Evolutionary conservation across 257 asterid species (phyloP), one percentile per base, ranked within the genome.

Genomic region (Scutellaria barbata): DNA sequence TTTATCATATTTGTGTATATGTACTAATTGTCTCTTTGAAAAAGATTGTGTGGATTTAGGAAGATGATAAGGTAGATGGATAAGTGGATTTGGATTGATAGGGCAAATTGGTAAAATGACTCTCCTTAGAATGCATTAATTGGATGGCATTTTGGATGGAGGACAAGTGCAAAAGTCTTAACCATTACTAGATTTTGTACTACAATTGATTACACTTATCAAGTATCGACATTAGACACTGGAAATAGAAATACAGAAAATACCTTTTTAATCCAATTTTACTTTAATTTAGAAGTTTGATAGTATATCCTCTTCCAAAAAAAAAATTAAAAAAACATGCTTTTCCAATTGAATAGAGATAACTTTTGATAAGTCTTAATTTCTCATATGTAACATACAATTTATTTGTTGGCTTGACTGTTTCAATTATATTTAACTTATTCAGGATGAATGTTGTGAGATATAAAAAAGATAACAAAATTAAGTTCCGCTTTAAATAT

Each of bases 91-190:
- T 30, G 46, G 51, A 40, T 61, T 45, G 25, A 73, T 52, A 52
- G 47, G 70, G 71, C 40, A 17, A 45, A 16, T 8, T 37, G 35
- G 56, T 39, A 50, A 58, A 45, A 10, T 10, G 2, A 14, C 1
- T 14, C 16, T n/a, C 41, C 18, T 5, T 7, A 11, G 25, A 5
- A 25, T 51, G 0, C 12, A 4, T 6, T 8, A 58, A 12, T 47
- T 46, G 22, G 63, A n/a, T 61, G 69, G 30, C 76, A 72, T 8
- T 72, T 9, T 57, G 8, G 20, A 7, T 61, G 20, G 45, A 47
- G 9, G 69, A 61, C 62, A 72, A 10, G 63, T 57, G 67, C 13
- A 60, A 59, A 72, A 72, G 62, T 60, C 45, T 5, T 18, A 45
- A 10, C 76, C 63, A 37, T 50, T 50, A 10, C 55, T 39, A 60